phyloP scores from a whole-genome alignment of 495 filamentous ascomycete species.

The Xylaria sp. region DNA sequence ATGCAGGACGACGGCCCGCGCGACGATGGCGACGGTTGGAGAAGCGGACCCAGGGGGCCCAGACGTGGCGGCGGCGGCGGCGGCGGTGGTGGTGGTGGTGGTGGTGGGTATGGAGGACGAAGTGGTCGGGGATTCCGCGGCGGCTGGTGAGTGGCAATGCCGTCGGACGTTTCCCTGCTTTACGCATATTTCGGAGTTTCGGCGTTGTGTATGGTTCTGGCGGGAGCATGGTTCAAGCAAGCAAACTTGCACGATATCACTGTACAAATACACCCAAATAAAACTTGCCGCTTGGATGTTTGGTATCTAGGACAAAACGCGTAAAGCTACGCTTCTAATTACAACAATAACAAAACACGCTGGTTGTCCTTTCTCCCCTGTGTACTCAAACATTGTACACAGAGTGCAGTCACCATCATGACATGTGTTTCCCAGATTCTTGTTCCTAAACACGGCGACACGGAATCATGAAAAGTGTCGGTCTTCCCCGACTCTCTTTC shows the following conservation, averaged over 20 bases:
- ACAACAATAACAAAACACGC: constrained; percentile 22
- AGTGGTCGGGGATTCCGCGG: constrained; percentile 53
- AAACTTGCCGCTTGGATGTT: constrained; percentile 12
- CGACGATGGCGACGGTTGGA: constrained; percentile 62
- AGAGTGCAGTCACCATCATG: not conserved
- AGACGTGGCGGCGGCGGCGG: constrained; percentile 53
- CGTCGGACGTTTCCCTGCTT: not conserved
- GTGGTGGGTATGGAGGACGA: constrained; percentile 35
- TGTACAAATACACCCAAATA: constrained; percentile 26
- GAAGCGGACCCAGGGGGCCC: constrained; percentile 51
- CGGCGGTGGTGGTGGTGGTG: constrained; percentile 31
- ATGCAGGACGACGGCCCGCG: constrained; percentile 60
- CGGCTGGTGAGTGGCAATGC: constrained; percentile 47
- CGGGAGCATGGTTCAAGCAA: constrained; percentile 27
- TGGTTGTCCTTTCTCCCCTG: not conserved
- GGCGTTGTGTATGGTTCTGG: constrained; percentile 34
- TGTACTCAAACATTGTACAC: not conserved
- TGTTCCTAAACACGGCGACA: not conserved
- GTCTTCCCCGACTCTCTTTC: not conserved
- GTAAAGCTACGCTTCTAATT: constrained; percentile 24
- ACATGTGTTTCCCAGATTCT: not conserved
- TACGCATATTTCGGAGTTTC: constrained; percentile 35
- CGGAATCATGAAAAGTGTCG: not conserved
- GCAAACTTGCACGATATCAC: constrained; percentile 29
- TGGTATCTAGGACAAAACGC: not conserved